Evolutionary conservation across 176 grass and related monocot genomes (phyloP).

Genomic region (Thinopyrum elongatum): DNA sequence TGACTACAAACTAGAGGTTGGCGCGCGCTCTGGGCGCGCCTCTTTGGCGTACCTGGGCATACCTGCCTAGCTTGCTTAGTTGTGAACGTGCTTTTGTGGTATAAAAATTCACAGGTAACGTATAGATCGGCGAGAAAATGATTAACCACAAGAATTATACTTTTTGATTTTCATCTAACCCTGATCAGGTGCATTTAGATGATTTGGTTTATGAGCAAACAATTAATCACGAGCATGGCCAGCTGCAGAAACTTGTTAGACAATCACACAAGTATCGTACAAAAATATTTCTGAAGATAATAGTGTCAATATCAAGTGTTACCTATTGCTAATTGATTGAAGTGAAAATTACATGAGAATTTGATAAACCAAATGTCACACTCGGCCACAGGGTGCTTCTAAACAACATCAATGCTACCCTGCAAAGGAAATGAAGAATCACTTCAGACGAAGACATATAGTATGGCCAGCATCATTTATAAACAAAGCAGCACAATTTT

Average conservation of each 20-base stretch:
- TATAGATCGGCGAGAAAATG: too few relatives aligned
- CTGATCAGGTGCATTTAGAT: not conserved
- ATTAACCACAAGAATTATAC: too few relatives aligned
- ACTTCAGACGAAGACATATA: slow-evolving; percentile 17
- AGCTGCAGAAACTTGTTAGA: not conserved
- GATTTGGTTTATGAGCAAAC: not conserved
- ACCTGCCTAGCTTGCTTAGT: too few relatives aligned
- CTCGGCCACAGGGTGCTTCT: slow-evolving; percentile 99
- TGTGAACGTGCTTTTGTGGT: too few relatives aligned
- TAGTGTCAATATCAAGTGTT: slow-evolving; percentile 15
- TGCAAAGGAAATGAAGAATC: slow-evolving; percentile 33
- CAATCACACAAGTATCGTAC: not conserved
- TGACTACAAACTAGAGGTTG: too few relatives aligned
- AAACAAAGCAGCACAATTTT: slow-evolving; percentile 10
- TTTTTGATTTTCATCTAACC: not conserved
- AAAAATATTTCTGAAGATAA: not conserved
- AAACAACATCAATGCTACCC: slow-evolving; percentile 83
- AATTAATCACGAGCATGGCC: not conserved
- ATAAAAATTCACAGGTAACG: too few relatives aligned
- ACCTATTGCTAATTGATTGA: slow-evolving; percentile 92
- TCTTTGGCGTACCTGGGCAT: too few relatives aligned
- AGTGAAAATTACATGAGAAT: too few relatives aligned
- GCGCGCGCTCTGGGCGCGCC: too few relatives aligned
- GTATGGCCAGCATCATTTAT: not conserved
- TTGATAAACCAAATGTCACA: too few relatives aligned